Evolutionary conservation across 2,329 filamentous ascomycete genomes (phyloP).

Genomic region (Cordyceps pruinosa): DNA sequence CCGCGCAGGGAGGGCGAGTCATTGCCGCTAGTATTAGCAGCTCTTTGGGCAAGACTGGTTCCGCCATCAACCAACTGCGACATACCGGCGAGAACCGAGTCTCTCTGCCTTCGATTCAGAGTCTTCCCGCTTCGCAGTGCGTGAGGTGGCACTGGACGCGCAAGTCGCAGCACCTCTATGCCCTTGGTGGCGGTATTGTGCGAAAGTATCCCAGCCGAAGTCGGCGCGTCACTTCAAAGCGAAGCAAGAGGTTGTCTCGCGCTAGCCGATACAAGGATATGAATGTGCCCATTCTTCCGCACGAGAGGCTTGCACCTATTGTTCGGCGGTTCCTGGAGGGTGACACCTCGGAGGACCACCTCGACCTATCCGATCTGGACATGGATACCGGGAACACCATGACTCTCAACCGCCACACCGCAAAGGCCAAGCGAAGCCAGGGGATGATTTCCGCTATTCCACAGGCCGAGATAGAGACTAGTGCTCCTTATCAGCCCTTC

Average conservation of each 20-base stretch:
- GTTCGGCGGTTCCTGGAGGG: conserved; percentile 46
- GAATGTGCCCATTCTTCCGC: conserved; percentile 56
- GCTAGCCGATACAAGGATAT: conserved; percentile 58
- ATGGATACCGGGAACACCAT: conserved; percentile 49
- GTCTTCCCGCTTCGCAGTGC: conserved; percentile 50
- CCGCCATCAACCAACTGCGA: conserved; percentile 60
- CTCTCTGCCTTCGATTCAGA: conserved; percentile 53
- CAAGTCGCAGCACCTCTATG: conserved; percentile 55
- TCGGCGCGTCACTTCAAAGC: conserved; percentile 47
- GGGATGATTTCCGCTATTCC: conserved; percentile 58
- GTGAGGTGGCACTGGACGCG: conserved; percentile 59
- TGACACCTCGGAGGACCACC: conserved; percentile 47
- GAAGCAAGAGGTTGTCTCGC: conserved; percentile 46
- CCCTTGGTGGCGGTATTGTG: conserved; percentile 59
- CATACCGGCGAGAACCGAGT: conserved; percentile 72
- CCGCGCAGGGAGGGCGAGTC: conserved; percentile 63
- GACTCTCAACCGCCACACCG: conserved; percentile 38
- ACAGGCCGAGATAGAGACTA: conserved; percentile 88
- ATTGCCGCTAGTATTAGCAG: conserved; percentile 68
- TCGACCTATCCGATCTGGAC: conserved; percentile 46
- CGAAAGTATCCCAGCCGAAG: conserved; percentile 57
- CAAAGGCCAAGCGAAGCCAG: conserved; percentile 31
- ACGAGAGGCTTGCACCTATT: conserved; percentile 49
- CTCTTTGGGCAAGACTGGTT: conserved; percentile 67
- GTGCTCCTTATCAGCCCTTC: conserved; percentile 91